These are phyloP conservation scores for Aspergillus aculeatinus DNA, from an alignment of 2,329 filamentous ascomycete genomes.

Conservation along the genomic window DNA sequence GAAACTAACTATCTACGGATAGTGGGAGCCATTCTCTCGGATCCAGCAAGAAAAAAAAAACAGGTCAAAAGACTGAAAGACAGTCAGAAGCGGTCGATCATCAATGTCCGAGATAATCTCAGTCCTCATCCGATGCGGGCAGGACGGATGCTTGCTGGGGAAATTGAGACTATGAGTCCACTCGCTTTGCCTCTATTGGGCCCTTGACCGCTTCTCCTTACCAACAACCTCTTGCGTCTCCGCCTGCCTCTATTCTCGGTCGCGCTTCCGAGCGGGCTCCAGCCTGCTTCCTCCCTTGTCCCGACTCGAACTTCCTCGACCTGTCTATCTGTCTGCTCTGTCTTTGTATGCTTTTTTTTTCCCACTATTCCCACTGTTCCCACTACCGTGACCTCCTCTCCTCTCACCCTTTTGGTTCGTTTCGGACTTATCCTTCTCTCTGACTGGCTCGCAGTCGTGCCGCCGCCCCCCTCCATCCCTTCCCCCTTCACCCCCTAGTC, in stretches of 20 bases:
- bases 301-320: conserved; percentile 7
- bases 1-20: background rate
- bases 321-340: background rate
- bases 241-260: conserved; percentile 1
- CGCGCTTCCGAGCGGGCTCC: conserved; percentile 7
- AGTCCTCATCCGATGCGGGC: conserved; percentile 15
- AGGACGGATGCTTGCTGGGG: conserved; percentile 16
- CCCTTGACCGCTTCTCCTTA: conserved; percentile 22
- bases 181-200: conserved; percentile 8
- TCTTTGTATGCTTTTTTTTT: conserved; percentile 6
- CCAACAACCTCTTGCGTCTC: conserved; percentile 1
- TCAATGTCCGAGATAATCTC: conserved; percentile 13
- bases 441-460: conserved; percentile 21
- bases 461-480: conserved; percentile 12
- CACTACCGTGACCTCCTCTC: background rate
- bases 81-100: background rate
- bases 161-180: conserved; percentile 12
- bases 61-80: background rate
- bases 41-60: conserved; percentile 16
- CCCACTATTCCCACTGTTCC: no score
- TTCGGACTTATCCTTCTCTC: conserved; percentile 10
- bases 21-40: conserved; percentile 25
- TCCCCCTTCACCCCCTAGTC: conserved; percentile 14
- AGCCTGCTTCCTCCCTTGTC: conserved; percentile 4
- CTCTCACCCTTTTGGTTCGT: conserved; percentile 17